Base-by-base conservation (phyloP, 176 grass and related monocot species). In the Bonia amplexicaulis region DNA sequence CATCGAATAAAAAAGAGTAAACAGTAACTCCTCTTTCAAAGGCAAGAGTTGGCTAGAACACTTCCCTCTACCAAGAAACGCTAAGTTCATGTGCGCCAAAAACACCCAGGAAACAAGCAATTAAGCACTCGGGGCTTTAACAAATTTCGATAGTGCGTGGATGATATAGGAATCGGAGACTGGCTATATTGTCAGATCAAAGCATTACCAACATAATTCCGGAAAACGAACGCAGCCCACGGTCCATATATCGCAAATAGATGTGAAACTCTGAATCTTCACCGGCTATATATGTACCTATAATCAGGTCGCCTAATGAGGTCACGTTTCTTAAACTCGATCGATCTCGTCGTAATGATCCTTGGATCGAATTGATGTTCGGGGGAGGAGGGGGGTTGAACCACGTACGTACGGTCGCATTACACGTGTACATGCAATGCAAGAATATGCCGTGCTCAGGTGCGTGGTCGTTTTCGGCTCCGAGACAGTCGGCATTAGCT, bases 401-500 rank as follows among this genome's bases (percentile, higher is more conserved):
- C 27, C 27, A 61, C 58, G 4, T 61, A 66, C 48, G 63, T 69
- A 81, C 66, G 14, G 49, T 12, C 0, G n/a, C 22, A 23, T 13
- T 9, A 70, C 66, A 40, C 66, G 79, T 59, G 66, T 71, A 12
- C 51, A 17, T 37, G 64, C 29, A 8, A 1, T 33, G 13, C 16
- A 3, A 33, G 68, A 7, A 44, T 12, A 4, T 17, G 69, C 23
- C 69, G 42, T 83, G 42, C 16, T 83, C 81, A 51, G 81, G 57
- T 74, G 57, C 57, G 15, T 7, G 70, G 81, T 83, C 81, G 81
- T 83, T 83, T 74, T 80, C 57, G 7, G 31, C 41, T 40, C 20
- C 20, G 39, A 62, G 65, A 49, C 42, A 35, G 19, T 25, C 59
- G 44, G 77, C 3, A 68, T 69, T 19, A 42, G 37, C n/a, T 83